Evolutionary conservation across 1,284 basidiomycete species (phyloP), one percentile per base, ranked within the genome.

Genomic region (Apiotrichum gamsii): DNA sequence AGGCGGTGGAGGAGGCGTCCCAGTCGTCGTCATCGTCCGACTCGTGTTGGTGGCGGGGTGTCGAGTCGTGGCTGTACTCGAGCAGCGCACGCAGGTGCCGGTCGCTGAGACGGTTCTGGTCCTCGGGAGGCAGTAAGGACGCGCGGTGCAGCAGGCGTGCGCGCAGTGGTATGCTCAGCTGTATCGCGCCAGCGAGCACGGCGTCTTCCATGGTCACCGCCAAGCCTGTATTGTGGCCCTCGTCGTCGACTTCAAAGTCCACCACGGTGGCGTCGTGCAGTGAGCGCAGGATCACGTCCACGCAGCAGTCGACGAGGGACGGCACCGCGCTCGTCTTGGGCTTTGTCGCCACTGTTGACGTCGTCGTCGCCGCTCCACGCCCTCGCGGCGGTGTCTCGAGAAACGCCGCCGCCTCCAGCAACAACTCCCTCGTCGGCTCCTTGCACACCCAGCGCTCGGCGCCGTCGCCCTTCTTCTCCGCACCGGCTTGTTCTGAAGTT

Each of bases 131-230:
- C 4, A 56, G 43, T 2, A 51, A 25, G 10, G 60, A 56, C 8
- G 57, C 48, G 2, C 47, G 21, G 8, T 45, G 40, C 1, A 68
- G 43, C 3, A 68, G 24, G 11, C 45, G 47, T 5, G 45, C 38
- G 21, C 60, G 60, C n/a, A 68, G 54, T n/a, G 59, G 61, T 2
- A 47, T 37, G 2, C 57, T 54, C 11, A 68, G 59, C 43, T 62
- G 59, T 5, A 45, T 25, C n/a, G 57, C 49, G 31, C 61, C 57
- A 28, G 59, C 58, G 1, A 59, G 50, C 40, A 68, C 49, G 8
- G 60, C 44, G 11, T 57, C 46, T 11, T 54, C 54, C 13, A 64
- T 34, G 2, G 58, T 55, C 39, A 52, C 42, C 20, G n/a, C 23
- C 34, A 15, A 42, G 46, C 10, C 32, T n/a, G n/a, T n/a, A n/a